phyloP scores from a whole-genome alignment of 1,284 basidiomycete species.

The Lentinula novae-zelandiae region DNA sequence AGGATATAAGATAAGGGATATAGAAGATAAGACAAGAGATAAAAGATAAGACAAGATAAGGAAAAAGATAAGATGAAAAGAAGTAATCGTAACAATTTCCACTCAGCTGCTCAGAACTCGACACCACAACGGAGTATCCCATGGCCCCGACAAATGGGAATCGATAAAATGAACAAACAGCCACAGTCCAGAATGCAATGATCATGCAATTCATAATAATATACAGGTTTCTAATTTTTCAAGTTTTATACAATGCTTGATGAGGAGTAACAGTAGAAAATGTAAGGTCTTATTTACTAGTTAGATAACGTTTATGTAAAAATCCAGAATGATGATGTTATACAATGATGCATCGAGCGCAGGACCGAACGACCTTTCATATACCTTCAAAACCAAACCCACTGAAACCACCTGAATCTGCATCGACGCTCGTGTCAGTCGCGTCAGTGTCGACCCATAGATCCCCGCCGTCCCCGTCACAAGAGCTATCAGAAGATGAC shows the following conservation, averaged over 20 bases:
- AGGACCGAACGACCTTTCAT: neutral
- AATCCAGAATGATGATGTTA: neutral
- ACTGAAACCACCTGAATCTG: neutral
- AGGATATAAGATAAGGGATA: too few species aligned
- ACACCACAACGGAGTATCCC: neutral
- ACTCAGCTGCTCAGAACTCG: neutral
- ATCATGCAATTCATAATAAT: neutral
- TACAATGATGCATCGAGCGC: neutral
- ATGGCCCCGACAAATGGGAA: neutral
- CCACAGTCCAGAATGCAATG: neutral
- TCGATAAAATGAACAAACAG: neutral
- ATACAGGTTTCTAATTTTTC: neutral
- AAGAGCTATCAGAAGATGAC: conserved; percentile 2
- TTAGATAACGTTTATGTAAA: too few species aligned
- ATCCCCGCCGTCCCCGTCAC: conserved; percentile 23
- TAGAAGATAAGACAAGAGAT: too few species aligned
- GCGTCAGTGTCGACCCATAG: conserved; percentile 32
- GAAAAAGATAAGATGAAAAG: too few species aligned
- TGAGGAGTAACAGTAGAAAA: neutral
- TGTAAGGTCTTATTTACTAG: neutral
- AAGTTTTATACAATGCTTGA: neutral
- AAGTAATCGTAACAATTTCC: too few species aligned
- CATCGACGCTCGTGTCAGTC: conserved; percentile 15
- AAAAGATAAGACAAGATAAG: too few species aligned
- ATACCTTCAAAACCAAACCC: neutral